phyloP scores from a whole-genome alignment of 2,329 filamentous ascomycete species.

The Claviceps fusiformis region DNA sequence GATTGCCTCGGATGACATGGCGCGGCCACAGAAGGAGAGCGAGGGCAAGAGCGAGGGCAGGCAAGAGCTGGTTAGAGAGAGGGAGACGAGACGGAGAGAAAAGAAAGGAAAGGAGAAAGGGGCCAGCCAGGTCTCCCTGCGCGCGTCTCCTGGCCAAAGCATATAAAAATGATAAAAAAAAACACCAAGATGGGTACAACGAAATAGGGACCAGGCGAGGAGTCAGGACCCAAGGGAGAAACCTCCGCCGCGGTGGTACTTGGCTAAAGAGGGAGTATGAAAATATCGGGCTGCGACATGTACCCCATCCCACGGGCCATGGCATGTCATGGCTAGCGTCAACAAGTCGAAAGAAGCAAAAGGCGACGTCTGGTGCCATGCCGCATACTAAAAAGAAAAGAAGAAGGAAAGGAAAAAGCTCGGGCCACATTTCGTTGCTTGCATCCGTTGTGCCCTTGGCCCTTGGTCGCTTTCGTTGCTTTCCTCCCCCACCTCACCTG shows the following conservation, averaged over 20 bases:
- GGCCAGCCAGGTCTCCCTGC: background rate
- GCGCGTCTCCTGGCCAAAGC: background rate
- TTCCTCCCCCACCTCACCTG: too few species aligned
- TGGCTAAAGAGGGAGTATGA: background rate
- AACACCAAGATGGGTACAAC: background rate
- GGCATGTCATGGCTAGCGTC: too few species aligned
- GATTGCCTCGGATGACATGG: background rate
- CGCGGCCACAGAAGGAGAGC: background rate
- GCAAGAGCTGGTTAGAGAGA: too few species aligned
- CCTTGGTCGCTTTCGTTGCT: background rate
- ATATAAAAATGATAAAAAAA: background rate
- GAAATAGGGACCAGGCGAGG: background rate
- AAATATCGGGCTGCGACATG: background rate
- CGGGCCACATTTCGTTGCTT: background rate
- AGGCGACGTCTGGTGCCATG: background rate
- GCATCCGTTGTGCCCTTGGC: background rate
- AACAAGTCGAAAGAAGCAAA: too few species aligned
- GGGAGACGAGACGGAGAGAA: too few species aligned
- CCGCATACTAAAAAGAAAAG: background rate
- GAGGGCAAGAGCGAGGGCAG: too few species aligned
- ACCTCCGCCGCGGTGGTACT: background rate
- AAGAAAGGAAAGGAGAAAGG: background rate
- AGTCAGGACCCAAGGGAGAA: background rate
- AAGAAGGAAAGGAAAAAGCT: background rate
- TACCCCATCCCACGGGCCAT: background rate